Conservation (phyloP, 495 filamentous ascomycete genomes). For the Tuber microsphaerosporum region DNA sequence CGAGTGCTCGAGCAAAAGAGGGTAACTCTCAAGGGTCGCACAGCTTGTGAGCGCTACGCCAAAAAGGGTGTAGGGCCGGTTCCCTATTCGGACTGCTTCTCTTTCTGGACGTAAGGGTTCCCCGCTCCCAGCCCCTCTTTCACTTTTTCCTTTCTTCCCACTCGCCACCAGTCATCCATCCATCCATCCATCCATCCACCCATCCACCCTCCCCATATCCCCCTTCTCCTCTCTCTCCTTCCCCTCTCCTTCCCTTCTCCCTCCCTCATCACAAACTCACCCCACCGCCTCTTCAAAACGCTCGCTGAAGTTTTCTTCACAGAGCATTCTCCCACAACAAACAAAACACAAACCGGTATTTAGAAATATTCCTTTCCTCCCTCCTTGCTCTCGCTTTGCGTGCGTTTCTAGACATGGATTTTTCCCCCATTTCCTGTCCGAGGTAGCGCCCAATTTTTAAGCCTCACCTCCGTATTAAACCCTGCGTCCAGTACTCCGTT, state of each 20-base stretch:
- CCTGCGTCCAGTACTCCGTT: conserved; percentile 13
- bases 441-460: not conserved
- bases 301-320: not conserved
- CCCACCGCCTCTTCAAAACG: not conserved
- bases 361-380: conserved; percentile 11
- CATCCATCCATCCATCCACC: not conserved
- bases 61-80: not conserved
- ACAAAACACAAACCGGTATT: conserved; percentile 1
- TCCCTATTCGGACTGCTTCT: not conserved
- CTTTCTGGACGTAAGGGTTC: not conserved
- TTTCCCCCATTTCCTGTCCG: conserved; percentile 11
- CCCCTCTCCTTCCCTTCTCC: not conserved
- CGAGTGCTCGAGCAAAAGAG: not conserved
- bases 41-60: not conserved
- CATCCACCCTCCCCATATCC: not conserved
- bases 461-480: conserved; percentile 14
- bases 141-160: conserved; percentile 5
- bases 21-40: not conserved
- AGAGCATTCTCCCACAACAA: not conserved
- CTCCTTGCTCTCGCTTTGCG: not conserved
- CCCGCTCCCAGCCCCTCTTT: not conserved
- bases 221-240: not conserved
- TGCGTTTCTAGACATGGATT: conserved; percentile 21
- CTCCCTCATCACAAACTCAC: conserved; percentile 7
- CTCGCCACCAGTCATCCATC: conserved; percentile 18